These are phyloP conservation scores for Trichophyton verrucosum DNA, from an alignment of 2,329 filamentous ascomycete species.

Conservation along the genomic window DNA sequence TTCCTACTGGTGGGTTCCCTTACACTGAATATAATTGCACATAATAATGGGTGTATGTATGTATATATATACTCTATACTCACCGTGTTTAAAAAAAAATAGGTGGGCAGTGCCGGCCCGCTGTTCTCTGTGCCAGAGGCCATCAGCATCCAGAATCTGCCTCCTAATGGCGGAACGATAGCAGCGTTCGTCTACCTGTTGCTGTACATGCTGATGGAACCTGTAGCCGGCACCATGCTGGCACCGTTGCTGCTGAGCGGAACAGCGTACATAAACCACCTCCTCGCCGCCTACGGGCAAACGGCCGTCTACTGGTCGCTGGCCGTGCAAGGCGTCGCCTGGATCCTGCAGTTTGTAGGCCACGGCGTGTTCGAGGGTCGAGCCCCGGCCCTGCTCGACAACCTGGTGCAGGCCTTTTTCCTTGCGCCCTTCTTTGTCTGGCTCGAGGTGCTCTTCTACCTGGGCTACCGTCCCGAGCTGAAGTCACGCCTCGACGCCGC, in stretches of 20 bases:
- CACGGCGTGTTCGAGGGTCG: slow-evolving; percentile 81
- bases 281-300: slow-evolving; percentile 51
- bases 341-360: slow-evolving; percentile 83
- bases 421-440: slow-evolving; percentile 94
- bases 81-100: neutral
- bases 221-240: slow-evolving; percentile 71
- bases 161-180: slow-evolving; percentile 48
- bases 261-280: slow-evolving; percentile 63
- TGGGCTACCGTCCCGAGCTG: slow-evolving; percentile 82
- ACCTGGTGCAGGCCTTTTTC: slow-evolving; percentile 80
- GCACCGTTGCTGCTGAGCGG: slow-evolving; percentile 63
- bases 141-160: slow-evolving; percentile 45
- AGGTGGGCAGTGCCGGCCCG: slow-evolving; percentile 46
- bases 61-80: neutral
- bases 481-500: slow-evolving; percentile 66
- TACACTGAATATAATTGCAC: neutral
- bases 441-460: slow-evolving; percentile 81
- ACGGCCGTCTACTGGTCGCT: slow-evolving; percentile 54
- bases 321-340: slow-evolving; percentile 58
- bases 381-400: slow-evolving; percentile 80
- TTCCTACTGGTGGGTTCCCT: slow-evolving; percentile 42
- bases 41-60: neutral
- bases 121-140: slow-evolving; percentile 43
- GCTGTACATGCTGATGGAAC: slow-evolving; percentile 85
- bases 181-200: slow-evolving; percentile 53